Conservation (phyloP, 805 yeast species). For the Nakazawaea siamensis region DNA sequence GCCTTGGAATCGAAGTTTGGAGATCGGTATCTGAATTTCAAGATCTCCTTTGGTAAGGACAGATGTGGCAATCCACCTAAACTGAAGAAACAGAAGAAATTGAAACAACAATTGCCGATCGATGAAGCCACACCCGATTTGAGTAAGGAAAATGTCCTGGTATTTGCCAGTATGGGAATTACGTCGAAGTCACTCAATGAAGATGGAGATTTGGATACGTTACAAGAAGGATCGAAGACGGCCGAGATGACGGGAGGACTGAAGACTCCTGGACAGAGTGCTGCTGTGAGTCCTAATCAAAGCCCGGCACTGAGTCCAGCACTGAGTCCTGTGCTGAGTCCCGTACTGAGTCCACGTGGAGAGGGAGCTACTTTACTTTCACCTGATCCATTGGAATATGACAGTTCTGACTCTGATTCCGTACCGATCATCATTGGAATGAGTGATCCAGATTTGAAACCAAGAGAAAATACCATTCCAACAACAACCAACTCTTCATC, state of each 20-base stretch:
- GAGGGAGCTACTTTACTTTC: neutral
- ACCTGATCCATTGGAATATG: constrained; percentile 2
- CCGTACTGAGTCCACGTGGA: too few relatives aligned
- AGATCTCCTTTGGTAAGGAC: constrained; percentile 68
- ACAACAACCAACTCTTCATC: too few relatives aligned
- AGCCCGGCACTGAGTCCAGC: too few relatives aligned
- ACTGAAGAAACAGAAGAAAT: constrained; percentile 32
- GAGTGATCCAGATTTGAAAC: constrained; percentile 3
- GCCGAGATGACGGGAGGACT: neutral
- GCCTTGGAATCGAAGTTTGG: constrained; percentile 30
- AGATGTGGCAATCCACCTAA: constrained; percentile 73
- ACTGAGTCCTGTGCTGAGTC: too few relatives aligned
- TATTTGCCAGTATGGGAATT: constrained; percentile 18
- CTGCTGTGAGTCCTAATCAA: too few relatives aligned
- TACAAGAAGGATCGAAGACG: neutral
- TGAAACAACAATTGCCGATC: constrained; percentile 7
- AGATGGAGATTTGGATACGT: too few relatives aligned
- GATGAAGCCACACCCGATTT: too few relatives aligned
- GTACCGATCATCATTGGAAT: too few relatives aligned
- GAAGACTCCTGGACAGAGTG: too few relatives aligned
- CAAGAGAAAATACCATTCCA: neutral
- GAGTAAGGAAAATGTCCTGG: constrained; percentile 8
- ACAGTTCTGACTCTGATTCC: constrained; percentile 8
- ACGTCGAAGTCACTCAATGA: too few relatives aligned
- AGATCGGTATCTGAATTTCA: constrained; percentile 42